Conservation (phyloP, 176 grass and related monocot species). For the Raddia guianensis region DNA sequence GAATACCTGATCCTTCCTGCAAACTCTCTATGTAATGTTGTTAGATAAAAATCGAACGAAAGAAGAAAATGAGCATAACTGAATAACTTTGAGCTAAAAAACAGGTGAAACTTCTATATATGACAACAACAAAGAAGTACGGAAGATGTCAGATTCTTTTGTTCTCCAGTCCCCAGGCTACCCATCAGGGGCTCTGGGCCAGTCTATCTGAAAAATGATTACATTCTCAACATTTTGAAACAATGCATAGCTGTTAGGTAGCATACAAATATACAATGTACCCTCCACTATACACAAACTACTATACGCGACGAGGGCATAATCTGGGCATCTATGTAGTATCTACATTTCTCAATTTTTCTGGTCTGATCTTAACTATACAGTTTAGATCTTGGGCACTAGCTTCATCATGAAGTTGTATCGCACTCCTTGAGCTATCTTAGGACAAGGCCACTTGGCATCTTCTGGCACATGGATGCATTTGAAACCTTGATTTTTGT, state of each 20-base stretch:
- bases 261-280: slow-evolving; percentile 47
- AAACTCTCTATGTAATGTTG: background rate
- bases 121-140: background rate
- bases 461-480: slow-evolving; percentile 69
- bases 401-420: slow-evolving; percentile 95
- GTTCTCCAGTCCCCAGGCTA: background rate
- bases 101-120: background rate
- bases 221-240: slow-evolving; percentile 15
- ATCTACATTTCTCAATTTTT: slow-evolving; percentile 19
- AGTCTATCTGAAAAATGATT: slow-evolving; percentile 11
- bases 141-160: background rate
- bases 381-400: slow-evolving; percentile 38
- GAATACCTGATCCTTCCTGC: background rate
- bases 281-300: slow-evolving; percentile 32
- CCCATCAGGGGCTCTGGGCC: slow-evolving; percentile 19
- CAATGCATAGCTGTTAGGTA: slow-evolving; percentile 28
- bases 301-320: slow-evolving; percentile 6
- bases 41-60: background rate
- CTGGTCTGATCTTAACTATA: background rate
- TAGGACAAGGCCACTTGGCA: slow-evolving; percentile 67
- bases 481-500: slow-evolving; percentile 76
- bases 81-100: background rate
- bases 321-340: slow-evolving; percentile 1
- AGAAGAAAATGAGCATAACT: background rate
- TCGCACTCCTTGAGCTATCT: slow-evolving; percentile 57